phyloP scores from a whole-genome alignment of 805 yeast species.

The Yamadazyma insecticola region DNA sequence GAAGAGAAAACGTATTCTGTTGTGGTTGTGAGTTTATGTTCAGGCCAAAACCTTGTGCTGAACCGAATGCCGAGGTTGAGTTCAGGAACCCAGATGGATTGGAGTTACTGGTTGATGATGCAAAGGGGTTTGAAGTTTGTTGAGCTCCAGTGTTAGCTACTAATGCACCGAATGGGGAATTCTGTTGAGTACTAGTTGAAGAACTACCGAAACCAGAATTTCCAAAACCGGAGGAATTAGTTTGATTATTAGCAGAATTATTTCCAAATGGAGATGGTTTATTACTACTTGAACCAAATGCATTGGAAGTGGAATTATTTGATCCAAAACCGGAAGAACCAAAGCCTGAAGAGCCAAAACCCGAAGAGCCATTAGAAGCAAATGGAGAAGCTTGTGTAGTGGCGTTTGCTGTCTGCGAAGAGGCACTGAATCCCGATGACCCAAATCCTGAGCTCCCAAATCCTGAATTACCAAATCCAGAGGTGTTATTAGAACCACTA shows the following conservation, averaged over 20 bases:
- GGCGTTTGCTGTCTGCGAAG: neutral
- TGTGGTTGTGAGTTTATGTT: constrained; percentile 4
- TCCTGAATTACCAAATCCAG: constrained; percentile 9
- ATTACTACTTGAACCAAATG: constrained; percentile 1
- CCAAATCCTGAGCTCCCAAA: constrained; percentile 11
- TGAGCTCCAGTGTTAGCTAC: neutral
- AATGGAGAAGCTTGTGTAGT: constrained; percentile 7
- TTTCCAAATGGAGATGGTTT: neutral
- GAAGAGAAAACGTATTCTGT: too few species aligned
- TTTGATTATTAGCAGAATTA: constrained; percentile 2
- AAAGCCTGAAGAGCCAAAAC: constrained; percentile 5
- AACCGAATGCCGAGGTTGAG: constrained; percentile 5
- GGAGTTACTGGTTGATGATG: neutral
- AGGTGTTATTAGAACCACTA: neutral
- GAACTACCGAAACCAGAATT: neutral
- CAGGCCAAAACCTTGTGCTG: constrained; percentile 7
- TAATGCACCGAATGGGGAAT: constrained; percentile 2
- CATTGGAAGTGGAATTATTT: neutral
- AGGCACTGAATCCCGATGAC: constrained; percentile 6
- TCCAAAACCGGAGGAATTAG: constrained; percentile 1
- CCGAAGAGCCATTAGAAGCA: constrained; percentile 1
- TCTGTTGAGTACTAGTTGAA: too few species aligned
- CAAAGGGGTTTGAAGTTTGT: neutral
- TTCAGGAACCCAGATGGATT: constrained; percentile 1
- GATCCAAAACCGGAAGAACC: constrained; percentile 4